These are phyloP conservation scores for Didymella sp. DNA, from an alignment of 2,329 filamentous ascomycete species.

Conservation along the genomic window DNA sequence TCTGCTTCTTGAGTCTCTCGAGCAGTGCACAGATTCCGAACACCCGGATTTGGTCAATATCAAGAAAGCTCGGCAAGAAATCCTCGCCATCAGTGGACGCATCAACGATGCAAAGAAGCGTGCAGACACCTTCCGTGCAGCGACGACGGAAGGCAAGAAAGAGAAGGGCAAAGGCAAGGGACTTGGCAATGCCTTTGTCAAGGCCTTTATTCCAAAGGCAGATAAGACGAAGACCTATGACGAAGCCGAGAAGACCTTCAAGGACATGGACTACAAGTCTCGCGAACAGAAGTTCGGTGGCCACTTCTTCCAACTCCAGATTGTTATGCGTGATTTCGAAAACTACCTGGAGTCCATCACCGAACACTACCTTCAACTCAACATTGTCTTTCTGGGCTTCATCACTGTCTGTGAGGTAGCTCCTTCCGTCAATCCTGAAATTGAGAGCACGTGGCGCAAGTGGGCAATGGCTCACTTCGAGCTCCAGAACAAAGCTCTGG, in stretches of 20 bases:
- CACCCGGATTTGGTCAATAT: conserved; percentile 82
- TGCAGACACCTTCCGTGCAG: conserved; percentile 74
- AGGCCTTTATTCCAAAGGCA: conserved; percentile 87
- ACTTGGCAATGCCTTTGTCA: conserved; percentile 76
- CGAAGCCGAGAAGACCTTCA: conserved; percentile 67
- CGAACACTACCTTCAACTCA: conserved; percentile 80
- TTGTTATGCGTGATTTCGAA: conserved; percentile 92
- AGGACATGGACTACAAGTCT: conserved; percentile 82
- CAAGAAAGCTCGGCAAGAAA: conserved; percentile 74
- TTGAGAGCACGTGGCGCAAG: conserved; percentile 93
- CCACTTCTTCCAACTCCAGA: conserved; percentile 89
- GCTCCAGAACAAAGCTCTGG: conserved; percentile 80
- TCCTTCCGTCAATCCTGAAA: conserved; percentile 71
- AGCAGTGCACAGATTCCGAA: conserved; percentile 78
- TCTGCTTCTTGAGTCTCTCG: conserved; percentile 78
- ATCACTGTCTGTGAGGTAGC: conserved; percentile 77
- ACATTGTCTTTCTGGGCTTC: conserved; percentile 80
- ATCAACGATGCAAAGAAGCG: conserved; percentile 98
- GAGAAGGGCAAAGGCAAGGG: conserved; percentile 42
- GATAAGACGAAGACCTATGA: conserved; percentile 81
- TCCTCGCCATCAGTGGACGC: conserved; percentile 65
- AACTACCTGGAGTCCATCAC: conserved; percentile 85
- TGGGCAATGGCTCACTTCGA: conserved; percentile 89
- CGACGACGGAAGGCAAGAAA: conserved; percentile 46
- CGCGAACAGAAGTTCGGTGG: conserved; percentile 87